A percentile compares a stretch with the other conserved stretches of the same genome.
Evolutionary conservation across 768 basidiomycete genomes (phyloP).

Genomic region (Suillus decipiens): DNA sequence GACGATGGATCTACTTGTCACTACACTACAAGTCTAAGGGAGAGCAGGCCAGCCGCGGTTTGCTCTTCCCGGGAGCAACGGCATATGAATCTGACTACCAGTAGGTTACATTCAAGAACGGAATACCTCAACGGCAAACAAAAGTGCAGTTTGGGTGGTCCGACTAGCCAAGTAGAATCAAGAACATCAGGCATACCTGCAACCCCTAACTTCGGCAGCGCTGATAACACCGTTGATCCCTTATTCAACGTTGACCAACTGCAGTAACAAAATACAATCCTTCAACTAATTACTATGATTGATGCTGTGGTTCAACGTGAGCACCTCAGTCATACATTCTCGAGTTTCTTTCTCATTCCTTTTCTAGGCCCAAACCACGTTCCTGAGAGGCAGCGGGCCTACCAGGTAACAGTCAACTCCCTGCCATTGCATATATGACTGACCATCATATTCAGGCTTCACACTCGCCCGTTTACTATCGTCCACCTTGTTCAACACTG

Average conservation of each 20-base stretch:
- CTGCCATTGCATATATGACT: conserved; percentile 5
- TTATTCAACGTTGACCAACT: conserved; percentile 23
- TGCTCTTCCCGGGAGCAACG: no score
- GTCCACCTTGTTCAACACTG: conserved; percentile 59
- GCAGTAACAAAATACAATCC: conserved; percentile 4
- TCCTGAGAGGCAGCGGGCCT: conserved; percentile 61
- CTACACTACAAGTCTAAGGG: no score
- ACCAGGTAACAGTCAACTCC: conserved; percentile 52
- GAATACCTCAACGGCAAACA: no score
- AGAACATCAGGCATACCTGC: no score
- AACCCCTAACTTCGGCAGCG: no score
- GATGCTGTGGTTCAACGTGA: conserved; percentile 67
- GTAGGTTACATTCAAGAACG: no score
- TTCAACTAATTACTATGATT: conserved; percentile 44
- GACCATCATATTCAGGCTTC: conserved; percentile 33
- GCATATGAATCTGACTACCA: no score
- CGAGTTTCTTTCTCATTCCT: neutral
- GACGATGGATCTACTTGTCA: no score
- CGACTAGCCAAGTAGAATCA: no score
- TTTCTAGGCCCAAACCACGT: conserved; percentile 62
- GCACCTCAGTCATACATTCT: conserved; percentile 22
- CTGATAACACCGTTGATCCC: no score
- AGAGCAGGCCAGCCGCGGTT: no score
- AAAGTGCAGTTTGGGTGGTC: no score
- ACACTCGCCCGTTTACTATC: conserved; percentile 56